Evolutionary conservation across 352 stramenopile species (phyloP), one percentile per base, ranked within the genome.

Genomic region (Thalassiosira mediterranea): DNA sequence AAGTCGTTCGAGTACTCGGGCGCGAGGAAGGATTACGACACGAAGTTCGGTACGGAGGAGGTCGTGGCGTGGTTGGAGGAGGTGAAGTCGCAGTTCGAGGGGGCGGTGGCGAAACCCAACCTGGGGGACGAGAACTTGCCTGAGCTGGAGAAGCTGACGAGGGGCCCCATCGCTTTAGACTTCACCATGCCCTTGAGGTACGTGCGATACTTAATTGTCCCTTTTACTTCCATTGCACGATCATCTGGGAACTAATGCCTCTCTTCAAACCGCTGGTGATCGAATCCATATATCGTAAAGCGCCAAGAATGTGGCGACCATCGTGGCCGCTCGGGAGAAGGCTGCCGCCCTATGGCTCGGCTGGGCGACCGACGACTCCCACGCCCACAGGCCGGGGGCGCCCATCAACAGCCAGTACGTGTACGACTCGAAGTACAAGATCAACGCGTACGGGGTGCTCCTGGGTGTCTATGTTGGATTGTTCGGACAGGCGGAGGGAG

Each of bases 351-450:
- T 69, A 28, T 91, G 83, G 81, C 64, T 91, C 4, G n/a, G 19
- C 7, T 91, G 86, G 86, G 80, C 73, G 17, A 34, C 74, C 7
- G 71, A 87, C 54, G 19, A 72, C 56, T 65, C 68, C 28, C 81
- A 90, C 64, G 65, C 72, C 31, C 86, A 90, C 53, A 56, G 72
- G 57, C 86, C 83, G 0, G 86, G 86, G 2, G 84, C 84, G 11
- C 86, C 84, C 4, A 61, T 92, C 28, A 92, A 90, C 61, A 70
- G 56, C 11, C 84, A 90, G 69, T 92, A 93, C 52, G 84, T 91
- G 2, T 89, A 89, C 63, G 87, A 93, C 71, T 81, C 76, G 2
- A 93, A 93, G 57, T 88, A 84, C 54, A 81, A 81, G 38, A 67
- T 83, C 40, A 90, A 90, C 70, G 52, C 70, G 17, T 93, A 89